phyloP scores from a whole-genome alignment of 164 flowering plant species.

The Protea cynaroides region DNA sequence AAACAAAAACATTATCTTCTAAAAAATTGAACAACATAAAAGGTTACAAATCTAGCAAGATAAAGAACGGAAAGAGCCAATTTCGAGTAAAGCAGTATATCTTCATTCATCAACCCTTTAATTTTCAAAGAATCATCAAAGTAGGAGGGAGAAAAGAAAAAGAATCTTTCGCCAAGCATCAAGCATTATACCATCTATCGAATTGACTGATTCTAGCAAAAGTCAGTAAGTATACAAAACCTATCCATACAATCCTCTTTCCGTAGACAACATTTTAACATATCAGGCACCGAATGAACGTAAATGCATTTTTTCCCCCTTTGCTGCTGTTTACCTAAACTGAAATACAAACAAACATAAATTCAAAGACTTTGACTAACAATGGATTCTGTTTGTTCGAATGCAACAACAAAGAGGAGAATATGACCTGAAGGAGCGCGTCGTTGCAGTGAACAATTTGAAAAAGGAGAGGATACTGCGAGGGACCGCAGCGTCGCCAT shows the following conservation, averaged over 20 bases:
- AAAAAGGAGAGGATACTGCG: slow-evolving; percentile 45
- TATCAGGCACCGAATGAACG: too few species aligned
- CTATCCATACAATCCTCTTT: background rate
- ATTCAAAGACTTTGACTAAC: background rate
- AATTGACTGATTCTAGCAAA: background rate
- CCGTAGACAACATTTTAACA: background rate
- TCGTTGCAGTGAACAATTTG: slow-evolving; percentile 31
- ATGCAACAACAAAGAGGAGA: too few species aligned
- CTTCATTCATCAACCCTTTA: too few species aligned
- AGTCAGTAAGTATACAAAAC: too few species aligned
- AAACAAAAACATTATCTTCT: too few species aligned
- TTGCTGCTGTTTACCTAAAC: too few species aligned
- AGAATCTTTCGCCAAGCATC: slow-evolving; percentile 3
- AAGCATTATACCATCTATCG: background rate
- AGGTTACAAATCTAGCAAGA: too few species aligned
- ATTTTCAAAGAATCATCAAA: background rate
- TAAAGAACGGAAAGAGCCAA: too few species aligned
- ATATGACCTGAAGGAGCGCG: slow-evolving; percentile 44
- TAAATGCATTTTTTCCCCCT: too few species aligned
- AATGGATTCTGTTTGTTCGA: too few species aligned
- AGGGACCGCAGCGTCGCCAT: slow-evolving; percentile 62
- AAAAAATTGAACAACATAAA: too few species aligned
- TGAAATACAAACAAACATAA: background rate
- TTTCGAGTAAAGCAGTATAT: too few species aligned
- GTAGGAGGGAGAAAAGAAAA: background rate